Conservation (phyloP, 2,329 filamentous ascomycete species). For the Neonectria hederae region DNA sequence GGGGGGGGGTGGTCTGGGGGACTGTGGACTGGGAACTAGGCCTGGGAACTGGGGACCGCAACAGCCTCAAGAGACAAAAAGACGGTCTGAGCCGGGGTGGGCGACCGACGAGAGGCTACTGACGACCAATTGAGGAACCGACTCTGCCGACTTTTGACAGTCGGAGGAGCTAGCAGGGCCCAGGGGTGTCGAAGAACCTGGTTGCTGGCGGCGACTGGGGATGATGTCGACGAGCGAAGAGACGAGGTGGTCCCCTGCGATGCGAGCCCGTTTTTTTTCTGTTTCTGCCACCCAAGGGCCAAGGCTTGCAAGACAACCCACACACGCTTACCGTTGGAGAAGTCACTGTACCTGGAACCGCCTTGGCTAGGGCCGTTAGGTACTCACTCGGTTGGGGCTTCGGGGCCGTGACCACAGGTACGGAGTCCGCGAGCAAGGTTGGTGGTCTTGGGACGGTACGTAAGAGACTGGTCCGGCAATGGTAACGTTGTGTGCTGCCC, state of each 20-base stretch:
- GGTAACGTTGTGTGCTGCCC: conserved; percentile 10
- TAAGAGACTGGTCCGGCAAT: conserved; percentile 8
- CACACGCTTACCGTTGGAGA: conserved; percentile 29
- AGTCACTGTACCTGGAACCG: conserved; percentile 43
- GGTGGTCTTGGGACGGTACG: neutral
- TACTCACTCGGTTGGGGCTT: conserved; percentile 19
- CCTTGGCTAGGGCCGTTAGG: conserved; percentile 29
- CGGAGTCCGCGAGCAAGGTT: neutral
- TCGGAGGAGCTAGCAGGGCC: conserved; percentile 41
- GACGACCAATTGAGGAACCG: conserved; percentile 43
- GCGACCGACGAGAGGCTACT: conserved; percentile 34
- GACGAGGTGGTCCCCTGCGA: conserved; percentile 38
- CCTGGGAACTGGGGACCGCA: conserved; percentile 30
- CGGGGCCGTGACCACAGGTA: conserved; percentile 17
- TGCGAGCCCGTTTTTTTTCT: conserved; percentile 41
- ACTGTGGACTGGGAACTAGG: neutral
- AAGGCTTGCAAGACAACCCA: conserved; percentile 12
- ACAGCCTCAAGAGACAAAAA: conserved; percentile 42
- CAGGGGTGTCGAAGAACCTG: conserved; percentile 40
- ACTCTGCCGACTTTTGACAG: conserved; percentile 44
- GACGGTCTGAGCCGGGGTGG: conserved; percentile 43
- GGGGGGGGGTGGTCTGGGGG: conserved; percentile 2
- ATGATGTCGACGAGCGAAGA: conserved; percentile 41
- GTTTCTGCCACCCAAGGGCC: conserved; percentile 17
- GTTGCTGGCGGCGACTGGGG: conserved; percentile 39